Conservation (phyloP, 139 green algal genomes). For the Chlamydomonas sp. region DNA sequence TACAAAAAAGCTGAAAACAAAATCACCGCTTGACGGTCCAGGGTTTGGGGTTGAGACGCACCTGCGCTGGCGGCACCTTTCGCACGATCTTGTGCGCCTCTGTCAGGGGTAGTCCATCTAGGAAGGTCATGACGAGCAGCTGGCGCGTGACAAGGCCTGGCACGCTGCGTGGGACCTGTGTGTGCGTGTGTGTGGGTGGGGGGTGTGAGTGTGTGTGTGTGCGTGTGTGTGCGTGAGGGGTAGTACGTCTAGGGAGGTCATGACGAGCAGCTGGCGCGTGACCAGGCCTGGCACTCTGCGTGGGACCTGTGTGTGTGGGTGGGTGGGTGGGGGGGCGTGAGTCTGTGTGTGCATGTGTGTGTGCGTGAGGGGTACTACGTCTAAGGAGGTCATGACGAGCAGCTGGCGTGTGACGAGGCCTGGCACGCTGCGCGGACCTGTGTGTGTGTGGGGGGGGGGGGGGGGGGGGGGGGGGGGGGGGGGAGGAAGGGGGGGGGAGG, state of each 20-base stretch:
- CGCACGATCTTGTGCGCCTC: slow-evolving; percentile 15
- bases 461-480: too few species aligned
- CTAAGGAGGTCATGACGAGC: slow-evolving; percentile 89
- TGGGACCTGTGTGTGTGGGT: too few species aligned
- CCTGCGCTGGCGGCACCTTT: too few species aligned
- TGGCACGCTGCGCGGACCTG: slow-evolving; percentile 56
- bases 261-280: slow-evolving; percentile 62
- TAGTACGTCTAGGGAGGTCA: slow-evolving; percentile 82
- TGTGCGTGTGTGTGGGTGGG: too few species aligned
- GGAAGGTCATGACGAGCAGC: slow-evolving; percentile 86
- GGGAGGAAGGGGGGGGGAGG: too few species aligned
- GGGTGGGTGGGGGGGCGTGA: too few species aligned
- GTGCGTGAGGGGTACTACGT: slow-evolving; percentile 56
- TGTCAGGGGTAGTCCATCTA: slow-evolving; percentile 65
- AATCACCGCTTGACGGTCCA: too few species aligned
- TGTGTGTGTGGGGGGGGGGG: too few species aligned
- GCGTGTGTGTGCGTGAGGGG: slow-evolving; percentile 35
- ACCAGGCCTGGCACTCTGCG: slow-evolving; percentile 45
- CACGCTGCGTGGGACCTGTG: slow-evolving; percentile 61
- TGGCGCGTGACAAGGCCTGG: slow-evolving; percentile 18
- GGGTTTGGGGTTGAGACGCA: too few species aligned
- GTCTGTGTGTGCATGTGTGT: too few species aligned
- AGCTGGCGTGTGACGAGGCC: slow-evolving; percentile 22
- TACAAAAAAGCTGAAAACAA: too few species aligned
- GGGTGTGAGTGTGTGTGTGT: too few species aligned